Percentiles rank a stretch among this genome's conserved stretches.
These are phyloP conservation scores for Sarocladiaceae sp. DNA, from an alignment of 2,329 filamentous ascomycete genomes.

Conservation along the genomic window DNA sequence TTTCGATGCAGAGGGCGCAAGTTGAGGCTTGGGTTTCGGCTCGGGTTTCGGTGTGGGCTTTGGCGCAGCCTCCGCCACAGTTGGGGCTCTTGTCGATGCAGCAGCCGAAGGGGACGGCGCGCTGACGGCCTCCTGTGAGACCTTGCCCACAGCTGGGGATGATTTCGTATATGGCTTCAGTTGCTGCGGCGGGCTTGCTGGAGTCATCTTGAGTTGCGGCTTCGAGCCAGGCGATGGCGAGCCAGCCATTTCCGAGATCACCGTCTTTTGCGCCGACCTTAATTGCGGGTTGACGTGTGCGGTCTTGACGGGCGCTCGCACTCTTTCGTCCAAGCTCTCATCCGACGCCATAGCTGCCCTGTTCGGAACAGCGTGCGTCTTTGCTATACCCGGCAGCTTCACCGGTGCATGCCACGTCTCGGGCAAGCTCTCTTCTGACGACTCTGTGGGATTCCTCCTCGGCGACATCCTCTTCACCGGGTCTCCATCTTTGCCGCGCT, in stretches of 20 bases:
- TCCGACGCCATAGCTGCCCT: not conserved
- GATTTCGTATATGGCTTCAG: constrained; percentile 4
- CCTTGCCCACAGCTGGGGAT: constrained; percentile 5
- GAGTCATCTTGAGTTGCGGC: not conserved
- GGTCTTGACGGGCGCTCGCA: not conserved
- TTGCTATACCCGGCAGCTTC: constrained; percentile 6
- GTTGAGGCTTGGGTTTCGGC: constrained; percentile 23
- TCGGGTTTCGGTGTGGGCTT: constrained; percentile 25
- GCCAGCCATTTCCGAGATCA: not conserved
- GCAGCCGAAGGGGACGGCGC: constrained; percentile 8
- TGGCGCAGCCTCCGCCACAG: constrained; percentile 9
- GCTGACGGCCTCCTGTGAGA: not conserved
- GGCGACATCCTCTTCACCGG: constrained; percentile 27
- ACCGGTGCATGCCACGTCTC: constrained; percentile 4
- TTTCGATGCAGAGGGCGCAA: not conserved
- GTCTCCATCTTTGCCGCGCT: constrained; percentile 38
- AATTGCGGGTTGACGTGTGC: not conserved
- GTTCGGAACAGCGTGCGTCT: not conserved
- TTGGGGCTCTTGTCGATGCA: constrained; percentile 15
- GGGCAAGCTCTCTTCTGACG: not conserved
- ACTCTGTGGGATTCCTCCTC: constrained; percentile 14
- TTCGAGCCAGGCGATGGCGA: not conserved
- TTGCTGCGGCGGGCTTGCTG: not conserved
- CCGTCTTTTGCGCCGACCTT: not conserved
- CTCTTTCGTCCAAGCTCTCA: not conserved